Conservation (phyloP, 2,329 filamentous ascomycete species). For the Epichloe coenophiala region DNA sequence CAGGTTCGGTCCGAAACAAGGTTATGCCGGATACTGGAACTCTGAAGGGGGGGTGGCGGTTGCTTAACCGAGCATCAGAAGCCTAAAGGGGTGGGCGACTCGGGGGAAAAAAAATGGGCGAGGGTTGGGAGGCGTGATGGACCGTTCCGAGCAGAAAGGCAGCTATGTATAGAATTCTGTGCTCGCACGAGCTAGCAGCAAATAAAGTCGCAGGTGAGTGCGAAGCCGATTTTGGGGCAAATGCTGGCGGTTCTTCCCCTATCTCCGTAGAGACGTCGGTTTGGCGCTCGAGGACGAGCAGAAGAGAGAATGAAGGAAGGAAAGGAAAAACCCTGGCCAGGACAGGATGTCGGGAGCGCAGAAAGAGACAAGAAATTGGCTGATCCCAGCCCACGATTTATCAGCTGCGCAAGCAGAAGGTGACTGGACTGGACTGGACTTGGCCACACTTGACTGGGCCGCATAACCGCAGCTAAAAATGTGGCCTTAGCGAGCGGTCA, state of each 20-base stretch:
- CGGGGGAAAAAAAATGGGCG: neutral
- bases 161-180: neutral
- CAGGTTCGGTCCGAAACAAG: constrained; percentile 20
- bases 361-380: constrained; percentile 1
- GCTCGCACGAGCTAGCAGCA: neutral
- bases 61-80: constrained; percentile 18
- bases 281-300: neutral
- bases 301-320: neutral
- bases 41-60: constrained; percentile 4
- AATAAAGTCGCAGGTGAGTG: neutral
- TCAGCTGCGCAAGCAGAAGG: constrained; percentile 11
- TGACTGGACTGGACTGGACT: constrained; percentile 3
- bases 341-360: neutral
- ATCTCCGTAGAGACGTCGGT: neutral
- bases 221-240: neutral
- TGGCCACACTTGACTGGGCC: constrained; percentile 1
- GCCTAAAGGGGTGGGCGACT: constrained; percentile 4
- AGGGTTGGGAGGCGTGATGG: constrained; percentile 2
- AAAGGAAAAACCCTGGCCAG: neutral
- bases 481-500: neutral
- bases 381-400: constrained; percentile 16
- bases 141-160: constrained; percentile 2
- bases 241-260: neutral
- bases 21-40: constrained; percentile 24
- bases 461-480: neutral